Base-by-base conservation (phyloP, 1,139 yeast species). In the Sugiyamaella sp. region DNA sequence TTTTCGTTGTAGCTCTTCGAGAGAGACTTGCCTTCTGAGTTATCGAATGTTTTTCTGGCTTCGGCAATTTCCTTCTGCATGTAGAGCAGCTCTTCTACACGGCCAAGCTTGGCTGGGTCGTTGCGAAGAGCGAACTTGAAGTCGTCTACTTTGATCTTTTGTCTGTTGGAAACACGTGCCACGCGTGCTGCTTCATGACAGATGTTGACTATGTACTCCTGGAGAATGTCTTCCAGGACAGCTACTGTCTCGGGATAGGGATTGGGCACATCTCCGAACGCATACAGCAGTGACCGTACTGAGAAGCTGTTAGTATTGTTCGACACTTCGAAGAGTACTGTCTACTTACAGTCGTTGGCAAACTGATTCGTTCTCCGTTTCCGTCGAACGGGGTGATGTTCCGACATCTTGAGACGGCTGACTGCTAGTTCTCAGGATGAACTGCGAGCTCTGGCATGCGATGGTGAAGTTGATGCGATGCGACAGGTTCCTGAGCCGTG, bases 41-140 rank as follows among this genome's bases (percentile, higher is more conserved):
- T 85, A 64, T 89, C 95, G 66, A 88, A 89, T 72, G 86, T 82
- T 74, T 86, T 87, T 68, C 88, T 82, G 0, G 96, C 97, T 60
- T 81, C 85, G 24, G 83, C 81, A 63, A 91, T 89, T 63, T 81
- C 83, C 63, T 83, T 84, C 62, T 88, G 89, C 67, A 88, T 80
- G 48, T 81, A 79, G 54, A 89, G 78, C 61, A 91, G 80, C 67
- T 90, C 95, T 61, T 87, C 86, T 35, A 90, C 82, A 68, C 98
- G 80, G 10, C 96, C 95, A 48, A 89, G 77, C 66, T 90, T 91
- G 54, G 83, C 78, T 1, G 95, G 88, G 63, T 91, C 98, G 60
- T 85, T 81, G 44, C 96, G 75, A 55, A 91, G 73, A 0, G 89
- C 95, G 72, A 89, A 89, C 62, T 86, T 88, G 72, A 91, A 83